phyloP scores from a whole-genome alignment of 345 rosid species.

The Tarenaya hassleriana region DNA sequence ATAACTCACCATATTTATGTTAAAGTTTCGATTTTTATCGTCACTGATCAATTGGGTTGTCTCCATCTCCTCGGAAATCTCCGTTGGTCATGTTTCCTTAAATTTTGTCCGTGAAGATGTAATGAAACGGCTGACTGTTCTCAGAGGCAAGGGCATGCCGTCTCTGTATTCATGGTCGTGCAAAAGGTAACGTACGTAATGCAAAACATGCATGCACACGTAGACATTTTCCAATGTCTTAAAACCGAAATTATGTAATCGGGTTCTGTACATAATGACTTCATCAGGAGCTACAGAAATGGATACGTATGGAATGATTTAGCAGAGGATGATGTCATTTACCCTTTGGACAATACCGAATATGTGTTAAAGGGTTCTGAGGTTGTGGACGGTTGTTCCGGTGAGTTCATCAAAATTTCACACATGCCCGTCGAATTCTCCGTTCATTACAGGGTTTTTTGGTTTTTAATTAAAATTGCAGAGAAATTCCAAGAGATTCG shows the following conservation, averaged over 20 bases:
- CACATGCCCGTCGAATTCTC: background rate
- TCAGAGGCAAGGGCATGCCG: conserved; percentile 83
- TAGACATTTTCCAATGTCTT: background rate
- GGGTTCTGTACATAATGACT: background rate
- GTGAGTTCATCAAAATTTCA: conserved; percentile 21
- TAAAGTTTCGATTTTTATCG: background rate
- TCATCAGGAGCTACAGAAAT: conserved; percentile 70
- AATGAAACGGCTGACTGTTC: conserved; percentile 53
- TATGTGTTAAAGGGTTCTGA: conserved; percentile 95
- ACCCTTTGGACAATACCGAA: conserved; percentile 73
- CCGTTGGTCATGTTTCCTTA: too few species aligned
- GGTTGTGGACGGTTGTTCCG: conserved; percentile 42
- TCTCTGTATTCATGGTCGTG: conserved; percentile 85
- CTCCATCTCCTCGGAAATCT: too few species aligned
- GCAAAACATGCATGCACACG: background rate
- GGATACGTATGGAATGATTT: conserved; percentile 97
- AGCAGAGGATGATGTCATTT: conserved; percentile 63
- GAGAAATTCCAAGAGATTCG: conserved; percentile 37
- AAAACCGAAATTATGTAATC: background rate
- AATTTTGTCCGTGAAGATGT: conserved; percentile 49
- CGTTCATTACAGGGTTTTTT: background rate
- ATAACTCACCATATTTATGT: background rate
- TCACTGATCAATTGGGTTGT: conserved; percentile 8
- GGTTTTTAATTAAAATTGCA: conserved; percentile 12
- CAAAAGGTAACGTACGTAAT: conserved; percentile 51